Conservation (phyloP, 2,329 filamentous ascomycete genomes). For the Paecilomyces sp. region DNA sequence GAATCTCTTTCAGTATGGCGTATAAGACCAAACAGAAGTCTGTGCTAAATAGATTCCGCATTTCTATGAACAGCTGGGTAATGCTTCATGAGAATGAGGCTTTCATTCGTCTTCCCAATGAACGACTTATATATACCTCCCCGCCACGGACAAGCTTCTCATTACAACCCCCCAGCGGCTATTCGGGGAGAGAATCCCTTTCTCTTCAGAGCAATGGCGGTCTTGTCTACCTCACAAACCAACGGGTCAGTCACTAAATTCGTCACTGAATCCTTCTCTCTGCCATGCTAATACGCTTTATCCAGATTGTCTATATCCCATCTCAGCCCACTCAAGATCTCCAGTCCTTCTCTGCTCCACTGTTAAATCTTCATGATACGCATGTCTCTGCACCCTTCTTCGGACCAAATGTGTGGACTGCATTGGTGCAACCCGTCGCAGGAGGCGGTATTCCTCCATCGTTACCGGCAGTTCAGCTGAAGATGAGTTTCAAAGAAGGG, state of each 20-base stretch:
- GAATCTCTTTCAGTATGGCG: not conserved
- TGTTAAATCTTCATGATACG: conserved; percentile 80
- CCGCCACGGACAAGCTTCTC: conserved; percentile 71
- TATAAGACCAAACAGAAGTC: conserved; percentile 6
- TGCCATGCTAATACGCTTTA: conserved; percentile 1
- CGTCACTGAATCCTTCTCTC: conserved; percentile 7
- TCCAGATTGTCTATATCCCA: conserved; percentile 80
- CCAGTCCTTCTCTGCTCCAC: conserved; percentile 82
- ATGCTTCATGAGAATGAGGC: conserved; percentile 70
- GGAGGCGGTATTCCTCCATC: conserved; percentile 75
- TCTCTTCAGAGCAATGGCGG: conserved; percentile 68
- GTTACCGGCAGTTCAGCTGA: conserved; percentile 67
- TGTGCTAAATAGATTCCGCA: conserved; percentile 10
- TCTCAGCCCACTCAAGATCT: conserved; percentile 59
- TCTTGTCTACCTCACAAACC: conserved; percentile 73
- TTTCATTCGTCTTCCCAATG: conserved; percentile 78
- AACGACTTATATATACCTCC: conserved; percentile 73
- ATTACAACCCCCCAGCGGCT: conserved; percentile 62
- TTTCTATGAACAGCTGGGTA: conserved; percentile 61
- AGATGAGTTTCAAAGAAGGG: conserved; percentile 86
- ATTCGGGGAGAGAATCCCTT: conserved; percentile 57
- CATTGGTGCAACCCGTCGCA: conserved; percentile 69
- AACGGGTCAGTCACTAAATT: conserved; percentile 54
- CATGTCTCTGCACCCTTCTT: conserved; percentile 86
- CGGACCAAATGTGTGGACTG: conserved; percentile 84